phyloP scores from a whole-genome alignment of 2,329 filamentous ascomycete species.

The Parastagonospora avenae region DNA sequence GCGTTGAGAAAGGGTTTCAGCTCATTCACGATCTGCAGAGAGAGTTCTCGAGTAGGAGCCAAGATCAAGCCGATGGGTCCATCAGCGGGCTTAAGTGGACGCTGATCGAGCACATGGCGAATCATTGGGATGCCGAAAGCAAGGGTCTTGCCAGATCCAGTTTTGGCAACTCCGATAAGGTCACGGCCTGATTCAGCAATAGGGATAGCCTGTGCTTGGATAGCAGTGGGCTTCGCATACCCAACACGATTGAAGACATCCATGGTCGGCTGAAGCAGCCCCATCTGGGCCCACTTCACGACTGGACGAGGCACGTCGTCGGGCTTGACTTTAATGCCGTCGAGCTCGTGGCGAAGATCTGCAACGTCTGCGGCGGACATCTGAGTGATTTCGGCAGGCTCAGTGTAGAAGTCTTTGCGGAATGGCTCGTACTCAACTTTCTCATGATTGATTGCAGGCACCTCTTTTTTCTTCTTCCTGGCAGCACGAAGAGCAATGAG shows the following conservation, averaged over 20 bases:
- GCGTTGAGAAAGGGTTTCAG: slow-evolving; percentile 93
- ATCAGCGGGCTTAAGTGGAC: slow-evolving; percentile 78
- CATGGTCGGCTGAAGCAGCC: slow-evolving; percentile 82
- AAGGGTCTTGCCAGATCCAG: slow-evolving; percentile 95
- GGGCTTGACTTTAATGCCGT: slow-evolving; percentile 83
- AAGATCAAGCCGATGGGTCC: slow-evolving; percentile 88
- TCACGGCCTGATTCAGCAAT: slow-evolving; percentile 95
- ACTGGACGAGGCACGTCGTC: slow-evolving; percentile 91
- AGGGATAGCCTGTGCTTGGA: slow-evolving; percentile 93
- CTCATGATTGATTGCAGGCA: slow-evolving; percentile 83
- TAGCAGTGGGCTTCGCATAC: slow-evolving; percentile 88
- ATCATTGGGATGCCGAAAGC: slow-evolving; percentile 98
- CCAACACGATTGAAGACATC: slow-evolving; percentile 82
- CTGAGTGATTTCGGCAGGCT: slow-evolving; percentile 80
- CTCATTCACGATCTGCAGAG: slow-evolving; percentile 90
- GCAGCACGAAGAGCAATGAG: slow-evolving; percentile 59
- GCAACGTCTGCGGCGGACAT: slow-evolving; percentile 85
- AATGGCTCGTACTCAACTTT: slow-evolving; percentile 87
- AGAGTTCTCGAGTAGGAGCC: slow-evolving; percentile 92
- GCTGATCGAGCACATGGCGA: slow-evolving; percentile 93
- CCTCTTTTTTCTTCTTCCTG: slow-evolving; percentile 90
- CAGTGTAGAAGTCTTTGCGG: slow-evolving; percentile 92
- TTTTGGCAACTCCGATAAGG: slow-evolving; percentile 95
- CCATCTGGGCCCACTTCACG: slow-evolving; percentile 95
- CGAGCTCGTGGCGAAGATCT: slow-evolving; percentile 82